Evolutionary conservation across 2,329 filamentous ascomycete genomes (phyloP), one percentile per base, ranked within the genome.

Genomic region (Paecilomyces fulvus): DNA sequence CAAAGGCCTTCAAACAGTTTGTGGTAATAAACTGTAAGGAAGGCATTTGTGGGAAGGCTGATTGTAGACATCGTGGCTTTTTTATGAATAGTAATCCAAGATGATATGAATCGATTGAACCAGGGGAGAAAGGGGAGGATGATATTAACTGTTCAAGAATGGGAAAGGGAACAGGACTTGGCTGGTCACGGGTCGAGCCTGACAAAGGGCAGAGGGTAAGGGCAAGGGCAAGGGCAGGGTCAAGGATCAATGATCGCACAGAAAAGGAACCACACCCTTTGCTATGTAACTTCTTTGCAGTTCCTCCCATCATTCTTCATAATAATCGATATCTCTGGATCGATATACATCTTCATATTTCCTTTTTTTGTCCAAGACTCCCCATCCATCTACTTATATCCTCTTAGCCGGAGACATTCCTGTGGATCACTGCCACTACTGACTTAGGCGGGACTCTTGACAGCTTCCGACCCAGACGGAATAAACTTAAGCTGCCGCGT

Each of bases 401-500:
- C 14, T 43, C 33, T n/a, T 43, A n/a, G 17, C 17, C 33, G 33
- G 14, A 17, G 33, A 17, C 33, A n/a, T 43, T 43, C 17, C 12
- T 31, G 46, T 49, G 48, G 48, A 49, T 49, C 48, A 9, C 17
- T 43, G 33, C 33, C 33, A 43, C 33, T 9, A 43, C 33, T 43
- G 33, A 43, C 33, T 43, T 43, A 43, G 33, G 48, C 48, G 21
- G 48, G 48, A 49, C 25, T 23, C 33, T 28, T 49, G 48, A 49
- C 48, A 49, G 48, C 48, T 49, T 21, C 48, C 28, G 48, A 28
- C 25, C 20, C 21, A 25, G 48, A 28, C 48, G 48, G 48, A 49
- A 49, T 49, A 49, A 49, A 49, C 48, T 49, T 49, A 49, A 49
- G 48, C 48, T 49, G 48, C 48, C 48, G 48, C 48, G 28, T 49